Evolutionary conservation across 169 alveolate genomes (phyloP).

Genomic region (Cryptosporidium sp.): DNA sequence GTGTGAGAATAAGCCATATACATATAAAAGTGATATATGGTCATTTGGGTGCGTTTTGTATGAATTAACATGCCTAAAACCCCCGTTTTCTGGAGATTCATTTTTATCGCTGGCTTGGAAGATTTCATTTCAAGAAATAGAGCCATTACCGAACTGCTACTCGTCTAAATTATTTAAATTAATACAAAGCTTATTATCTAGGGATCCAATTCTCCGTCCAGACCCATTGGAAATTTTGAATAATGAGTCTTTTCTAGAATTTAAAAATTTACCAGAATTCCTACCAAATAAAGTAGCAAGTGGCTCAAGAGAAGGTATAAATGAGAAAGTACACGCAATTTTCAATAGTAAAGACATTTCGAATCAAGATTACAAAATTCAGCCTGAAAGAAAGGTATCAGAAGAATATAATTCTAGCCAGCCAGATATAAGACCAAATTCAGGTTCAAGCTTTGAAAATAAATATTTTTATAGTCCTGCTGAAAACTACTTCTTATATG

Average conservation of each 20-base stretch:
- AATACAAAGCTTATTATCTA: conserved; percentile 31
- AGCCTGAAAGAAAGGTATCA: not conserved
- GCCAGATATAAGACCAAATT: not conserved
- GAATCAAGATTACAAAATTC: not conserved
- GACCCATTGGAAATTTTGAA: conserved; percentile 43
- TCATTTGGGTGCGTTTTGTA: conserved; percentile 93
- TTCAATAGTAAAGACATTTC: not conserved
- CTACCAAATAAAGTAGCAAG: not conserved
- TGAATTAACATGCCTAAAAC: conserved; percentile 89
- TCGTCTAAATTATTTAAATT: conserved; percentile 49
- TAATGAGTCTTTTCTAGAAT: not conserved
- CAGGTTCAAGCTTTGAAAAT: not conserved
- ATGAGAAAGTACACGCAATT: not conserved
- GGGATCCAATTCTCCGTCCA: conserved; percentile 54
- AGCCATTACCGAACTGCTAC: conserved; percentile 58
- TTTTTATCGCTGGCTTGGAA: conserved; percentile 71
- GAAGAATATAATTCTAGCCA: not conserved
- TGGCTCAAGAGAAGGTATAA: not conserved
- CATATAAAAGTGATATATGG: conserved; percentile 93
- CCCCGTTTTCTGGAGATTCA: conserved; percentile 90
- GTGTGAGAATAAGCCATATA: conserved; percentile 90
- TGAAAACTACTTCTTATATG: not conserved
- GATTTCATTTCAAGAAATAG: conserved; percentile 65
- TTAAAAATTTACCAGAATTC: not conserved
- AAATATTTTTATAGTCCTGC: not conserved